Percentiles rank a stretch among this genome's conserved stretches.
These are phyloP conservation scores for Musa balbisiana DNA, from an alignment of 202 grass and related monocot genomes.

Conservation along the genomic window DNA sequence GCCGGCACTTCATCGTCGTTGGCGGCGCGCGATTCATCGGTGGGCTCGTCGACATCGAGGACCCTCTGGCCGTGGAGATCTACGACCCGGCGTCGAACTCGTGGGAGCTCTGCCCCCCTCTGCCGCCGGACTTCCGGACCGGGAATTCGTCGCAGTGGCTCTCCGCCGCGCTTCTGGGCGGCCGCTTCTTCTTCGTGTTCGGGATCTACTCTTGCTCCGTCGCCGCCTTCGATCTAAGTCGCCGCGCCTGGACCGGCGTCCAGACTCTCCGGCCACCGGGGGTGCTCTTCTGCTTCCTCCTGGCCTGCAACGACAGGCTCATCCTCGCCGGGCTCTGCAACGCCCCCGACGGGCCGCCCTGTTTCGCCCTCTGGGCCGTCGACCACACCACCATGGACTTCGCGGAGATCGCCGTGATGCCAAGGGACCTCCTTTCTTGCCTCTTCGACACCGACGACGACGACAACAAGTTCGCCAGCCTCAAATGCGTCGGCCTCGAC, in stretches of 20 bases:
- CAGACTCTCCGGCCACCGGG: constrained; percentile 25
- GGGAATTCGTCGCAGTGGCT: constrained; percentile 42
- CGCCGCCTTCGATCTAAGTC: constrained; percentile 36
- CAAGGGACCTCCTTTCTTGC: constrained; percentile 27
- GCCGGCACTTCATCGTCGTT: constrained; percentile 25
- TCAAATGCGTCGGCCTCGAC: constrained; percentile 43
- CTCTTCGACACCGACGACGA: constrained; percentile 40
- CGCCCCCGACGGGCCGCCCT: constrained; percentile 23
- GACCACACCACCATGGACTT: constrained; percentile 23
- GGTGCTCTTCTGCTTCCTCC: constrained; percentile 35
- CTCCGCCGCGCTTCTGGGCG: constrained; percentile 29
- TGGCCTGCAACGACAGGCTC: constrained; percentile 20
- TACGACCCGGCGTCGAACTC: constrained; percentile 19
- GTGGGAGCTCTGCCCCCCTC: constrained; percentile 32
- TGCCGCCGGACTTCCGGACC: constrained; percentile 34
- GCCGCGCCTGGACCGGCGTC: constrained; percentile 25
- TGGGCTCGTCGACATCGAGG: constrained; percentile 44
- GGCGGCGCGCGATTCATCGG: constrained; percentile 36
- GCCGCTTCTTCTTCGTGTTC: constrained; percentile 30
- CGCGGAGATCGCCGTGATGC: constrained; percentile 33
- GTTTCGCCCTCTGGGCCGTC: constrained; percentile 38
- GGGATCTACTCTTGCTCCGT: constrained; percentile 38
- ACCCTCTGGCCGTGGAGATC: constrained; percentile 35
- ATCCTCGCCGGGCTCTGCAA: constrained; percentile 33
- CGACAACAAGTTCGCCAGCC: constrained; percentile 39